Evolutionary conservation across 768 basidiomycete species (phyloP).

Genomic region (Ramaria rubella): DNA sequence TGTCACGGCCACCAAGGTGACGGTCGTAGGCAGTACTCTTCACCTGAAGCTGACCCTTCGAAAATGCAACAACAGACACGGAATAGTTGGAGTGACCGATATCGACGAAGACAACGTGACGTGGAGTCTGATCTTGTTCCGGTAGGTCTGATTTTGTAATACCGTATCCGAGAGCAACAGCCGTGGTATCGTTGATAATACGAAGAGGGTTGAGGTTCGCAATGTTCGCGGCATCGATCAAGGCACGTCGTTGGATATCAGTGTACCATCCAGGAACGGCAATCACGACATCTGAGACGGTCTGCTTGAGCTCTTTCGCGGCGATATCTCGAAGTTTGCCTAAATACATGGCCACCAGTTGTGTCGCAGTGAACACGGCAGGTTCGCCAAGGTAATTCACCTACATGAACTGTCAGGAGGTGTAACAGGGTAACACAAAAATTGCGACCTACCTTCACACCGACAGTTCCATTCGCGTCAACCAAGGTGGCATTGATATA

Average conservation of each 20-base stretch:
- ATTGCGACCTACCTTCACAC: constrained; percentile 62
- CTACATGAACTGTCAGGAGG: constrained; percentile 34
- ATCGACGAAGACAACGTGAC: constrained; percentile 91
- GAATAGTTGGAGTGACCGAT: constrained; percentile 91
- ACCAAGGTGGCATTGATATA: constrained; percentile 84
- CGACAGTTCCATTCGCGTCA: constrained; percentile 78
- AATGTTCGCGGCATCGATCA: constrained; percentile 85
- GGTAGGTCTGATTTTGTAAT: constrained; percentile 98
- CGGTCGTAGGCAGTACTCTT: constrained; percentile 87
- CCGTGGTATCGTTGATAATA: constrained; percentile 96
- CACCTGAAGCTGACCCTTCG: constrained; percentile 86
- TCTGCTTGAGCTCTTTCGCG: constrained; percentile 73
- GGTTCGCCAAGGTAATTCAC: constrained; percentile 85
- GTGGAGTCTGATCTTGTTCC: constrained; percentile 62
- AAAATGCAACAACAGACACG: constrained; percentile 83
- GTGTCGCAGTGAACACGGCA: constrained; percentile 75
- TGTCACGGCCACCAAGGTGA: constrained; percentile 92
- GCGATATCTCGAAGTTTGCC: constrained; percentile 88
- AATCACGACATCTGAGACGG: constrained; percentile 89
- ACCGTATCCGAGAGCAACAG: constrained; percentile 93
- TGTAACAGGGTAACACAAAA: background rate
- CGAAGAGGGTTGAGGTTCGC: constrained; percentile 88
- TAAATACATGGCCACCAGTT: constrained; percentile 87
- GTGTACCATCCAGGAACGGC: constrained; percentile 97
- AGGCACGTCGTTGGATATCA: constrained; percentile 83